Conservation (phyloP, 176 grass and related monocot species). For the Hyparrhenia diplandra region DNA sequence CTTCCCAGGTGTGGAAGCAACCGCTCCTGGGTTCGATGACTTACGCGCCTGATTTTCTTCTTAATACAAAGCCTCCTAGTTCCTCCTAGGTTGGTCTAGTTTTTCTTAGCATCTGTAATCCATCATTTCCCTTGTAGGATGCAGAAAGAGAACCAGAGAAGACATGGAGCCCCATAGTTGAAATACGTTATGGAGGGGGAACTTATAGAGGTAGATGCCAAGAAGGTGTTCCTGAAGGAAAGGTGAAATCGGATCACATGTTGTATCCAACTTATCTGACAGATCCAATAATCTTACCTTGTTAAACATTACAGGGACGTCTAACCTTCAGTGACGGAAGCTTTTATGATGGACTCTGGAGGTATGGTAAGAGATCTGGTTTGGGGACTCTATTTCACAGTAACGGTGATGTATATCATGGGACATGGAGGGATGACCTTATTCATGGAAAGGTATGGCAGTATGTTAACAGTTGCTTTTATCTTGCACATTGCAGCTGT, state of each 20-base stretch:
- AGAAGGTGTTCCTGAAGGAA: constrained; percentile 96
- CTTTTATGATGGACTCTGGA: constrained; percentile 94
- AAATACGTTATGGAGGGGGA: constrained; percentile 83
- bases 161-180: constrained; percentile 76
- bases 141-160: constrained; percentile 90
- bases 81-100: too few species aligned
- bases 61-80: too few species aligned
- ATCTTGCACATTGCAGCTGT: not conserved
- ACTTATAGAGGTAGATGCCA: constrained; percentile 88
- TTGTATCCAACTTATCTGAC: not conserved
- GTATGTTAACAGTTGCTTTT: not conserved
- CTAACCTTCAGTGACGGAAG: constrained; percentile 70
- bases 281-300: not conserved
- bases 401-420: constrained; percentile 94
- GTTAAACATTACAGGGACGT: constrained; percentile 50
- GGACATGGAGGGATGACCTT: constrained; percentile 94
- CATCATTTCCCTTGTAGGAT: constrained; percentile 48
- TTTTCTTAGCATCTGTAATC: too few species aligned
- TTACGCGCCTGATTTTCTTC: too few species aligned
- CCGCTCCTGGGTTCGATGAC: too few species aligned
- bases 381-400: constrained; percentile 78
- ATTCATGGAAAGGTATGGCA: constrained; percentile 91
- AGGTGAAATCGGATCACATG: constrained; percentile 42
- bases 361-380: constrained; percentile 90
- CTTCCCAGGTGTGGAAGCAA: too few species aligned